A percentile compares a stretch with the other conserved stretches of the same genome.
Evolutionary conservation across 1,139 yeast genomes (phyloP).

Genomic region (Nakaseomyces bracarensis): DNA sequence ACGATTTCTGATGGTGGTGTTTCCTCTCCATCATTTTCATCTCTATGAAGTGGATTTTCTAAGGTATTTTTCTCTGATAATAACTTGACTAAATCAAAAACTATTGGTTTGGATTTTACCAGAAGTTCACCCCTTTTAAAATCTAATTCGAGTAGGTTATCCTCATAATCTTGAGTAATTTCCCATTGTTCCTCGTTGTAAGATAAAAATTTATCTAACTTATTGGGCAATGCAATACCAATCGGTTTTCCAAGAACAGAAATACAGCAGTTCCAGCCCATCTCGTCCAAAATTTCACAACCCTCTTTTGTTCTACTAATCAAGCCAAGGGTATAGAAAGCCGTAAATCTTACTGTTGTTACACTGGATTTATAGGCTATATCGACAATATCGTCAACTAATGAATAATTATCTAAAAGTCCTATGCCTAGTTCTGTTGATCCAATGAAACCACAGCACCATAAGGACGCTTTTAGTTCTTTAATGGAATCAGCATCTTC

Average conservation of each 20-base stretch:
- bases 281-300: conserved; percentile 74
- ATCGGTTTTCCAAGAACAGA: conserved; percentile 46
- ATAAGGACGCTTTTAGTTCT: conserved; percentile 65
- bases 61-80: conserved; percentile 18
- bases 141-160: conserved; percentile 18
- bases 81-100: conserved; percentile 17
- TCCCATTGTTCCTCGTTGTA: conserved; percentile 23
- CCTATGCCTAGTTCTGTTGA: conserved; percentile 60
- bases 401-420: conserved; percentile 52
- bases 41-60: conserved; percentile 19
- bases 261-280: conserved; percentile 61
- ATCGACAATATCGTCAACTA: conserved; percentile 47
- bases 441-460: conserved; percentile 85
- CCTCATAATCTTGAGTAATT: conserved; percentile 14
- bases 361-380: conserved; percentile 48
- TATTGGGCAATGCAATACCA: conserved; percentile 49
- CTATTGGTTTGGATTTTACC: conserved; percentile 14
- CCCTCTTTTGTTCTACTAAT: conserved; percentile 71
- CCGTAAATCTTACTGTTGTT: conserved; percentile 64
- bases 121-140: conserved; percentile 15
- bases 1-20: neutral
- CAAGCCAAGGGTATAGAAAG: conserved; percentile 71
- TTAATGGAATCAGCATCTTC: conserved; percentile 31
- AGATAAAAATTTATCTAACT: conserved; percentile 25
- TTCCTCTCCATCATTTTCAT: conserved; percentile 14